phyloP scores from a whole-genome alignment of 2,329 filamentous ascomycete genomes.

The Chlorencoelia australis region DNA sequence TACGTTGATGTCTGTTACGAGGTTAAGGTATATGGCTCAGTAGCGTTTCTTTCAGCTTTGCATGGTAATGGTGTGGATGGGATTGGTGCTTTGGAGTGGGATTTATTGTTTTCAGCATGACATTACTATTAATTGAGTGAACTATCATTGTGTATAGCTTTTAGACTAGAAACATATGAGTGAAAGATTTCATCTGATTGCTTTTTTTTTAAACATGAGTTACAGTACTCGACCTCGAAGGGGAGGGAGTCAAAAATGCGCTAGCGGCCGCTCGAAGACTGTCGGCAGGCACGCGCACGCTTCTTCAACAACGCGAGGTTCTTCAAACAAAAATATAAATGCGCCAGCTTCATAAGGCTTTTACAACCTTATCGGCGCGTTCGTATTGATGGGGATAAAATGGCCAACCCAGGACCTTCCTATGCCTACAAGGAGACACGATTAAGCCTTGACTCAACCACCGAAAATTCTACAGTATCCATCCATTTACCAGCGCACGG shows the following conservation, averaged over 20 bases:
- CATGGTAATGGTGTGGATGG: conserved; percentile 14
- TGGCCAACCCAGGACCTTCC: conserved; percentile 52
- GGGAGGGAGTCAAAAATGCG: conserved; percentile 4
- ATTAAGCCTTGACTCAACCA: conserved; percentile 68
- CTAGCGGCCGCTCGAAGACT: conserved; percentile 12
- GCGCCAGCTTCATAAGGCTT: conserved; percentile 14
- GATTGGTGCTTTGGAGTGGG: conserved; percentile 11
- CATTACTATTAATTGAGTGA: not conserved
- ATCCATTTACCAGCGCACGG: conserved; percentile 53
- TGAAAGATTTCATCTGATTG: no score
- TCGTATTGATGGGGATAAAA: conserved; percentile 51
- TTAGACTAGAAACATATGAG: not conserved
- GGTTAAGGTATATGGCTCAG: conserved; percentile 2
- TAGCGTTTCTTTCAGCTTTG: conserved; percentile 1
- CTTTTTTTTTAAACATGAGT: not conserved
- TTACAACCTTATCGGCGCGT: conserved; percentile 9
- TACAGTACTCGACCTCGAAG: not conserved
- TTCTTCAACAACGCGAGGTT: conserved; percentile 9
- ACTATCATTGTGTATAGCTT: no score
- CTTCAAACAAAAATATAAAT: conserved; percentile 16
- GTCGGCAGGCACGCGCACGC: conserved; percentile 13
- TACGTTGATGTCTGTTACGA: no score
- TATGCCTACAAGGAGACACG: conserved; percentile 80
- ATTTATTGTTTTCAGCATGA: conserved; percentile 1
- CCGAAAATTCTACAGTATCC: conserved; percentile 57